Conservation (phyloP, 2,329 filamentous ascomycete genomes). For the Alternaria brassicicola region DNA sequence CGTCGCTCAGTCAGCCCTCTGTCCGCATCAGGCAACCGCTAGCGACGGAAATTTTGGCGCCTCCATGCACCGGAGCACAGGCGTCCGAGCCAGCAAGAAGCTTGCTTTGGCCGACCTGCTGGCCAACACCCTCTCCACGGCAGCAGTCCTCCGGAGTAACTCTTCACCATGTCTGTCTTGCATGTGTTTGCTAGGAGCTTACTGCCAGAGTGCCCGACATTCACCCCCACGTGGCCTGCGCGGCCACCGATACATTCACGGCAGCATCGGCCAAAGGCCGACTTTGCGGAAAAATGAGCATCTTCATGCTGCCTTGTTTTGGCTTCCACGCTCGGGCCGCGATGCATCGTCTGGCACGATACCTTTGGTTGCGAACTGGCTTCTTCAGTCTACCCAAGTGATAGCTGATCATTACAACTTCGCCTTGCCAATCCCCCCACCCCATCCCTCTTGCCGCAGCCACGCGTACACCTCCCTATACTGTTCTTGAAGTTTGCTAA, state of each 20-base stretch:
- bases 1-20: background rate
- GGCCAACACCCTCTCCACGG: background rate
- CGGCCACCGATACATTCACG: background rate
- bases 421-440: slow-evolving; percentile 51
- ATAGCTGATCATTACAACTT: slow-evolving; percentile 2
- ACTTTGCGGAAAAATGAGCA: background rate
- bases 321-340: background rate
- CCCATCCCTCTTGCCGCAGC: slow-evolving; percentile 59
- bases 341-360: background rate
- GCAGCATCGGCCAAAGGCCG: background rate
- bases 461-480: slow-evolving; percentile 58
- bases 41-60: slow-evolving; percentile 9
- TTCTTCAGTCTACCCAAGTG: background rate
- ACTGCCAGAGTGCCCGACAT: too few relatives aligned
- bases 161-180: background rate
- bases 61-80: slow-evolving; percentile 21
- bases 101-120: background rate
- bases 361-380: background rate
- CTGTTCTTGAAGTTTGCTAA: slow-evolving; percentile 50
- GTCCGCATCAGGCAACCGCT: background rate
- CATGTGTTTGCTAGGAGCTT: background rate
- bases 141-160: background rate
- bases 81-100: slow-evolving; percentile 22
- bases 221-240: too few relatives aligned
- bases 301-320: background rate